Percentiles rank a stretch among this genome's conserved stretches.
Evolutionary conservation across 345 rosid genomes (phyloP).

Genomic region (Sapria himalayana): DNA sequence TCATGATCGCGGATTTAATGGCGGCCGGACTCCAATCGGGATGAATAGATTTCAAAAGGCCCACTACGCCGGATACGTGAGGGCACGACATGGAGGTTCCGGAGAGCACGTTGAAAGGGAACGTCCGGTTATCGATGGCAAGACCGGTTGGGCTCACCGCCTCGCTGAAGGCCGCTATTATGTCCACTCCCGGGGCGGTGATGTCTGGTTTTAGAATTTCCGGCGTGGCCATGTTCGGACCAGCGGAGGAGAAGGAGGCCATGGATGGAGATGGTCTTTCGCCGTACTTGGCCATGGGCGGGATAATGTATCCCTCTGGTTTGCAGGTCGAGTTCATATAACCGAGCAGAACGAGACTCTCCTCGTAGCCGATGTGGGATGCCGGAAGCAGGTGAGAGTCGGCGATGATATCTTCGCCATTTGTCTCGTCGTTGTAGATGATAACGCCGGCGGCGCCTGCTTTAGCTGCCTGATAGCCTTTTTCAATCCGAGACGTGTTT

Average conservation of each 20-base stretch:
- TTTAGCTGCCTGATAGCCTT: slow-evolving; percentile 20
- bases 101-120: slow-evolving; percentile 18
- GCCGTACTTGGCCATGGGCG: slow-evolving; percentile 9
- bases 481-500: slow-evolving; percentile 18
- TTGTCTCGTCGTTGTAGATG: slow-evolving; percentile 30
- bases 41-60: slow-evolving; percentile 50
- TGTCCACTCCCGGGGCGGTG: slow-evolving; percentile 61
- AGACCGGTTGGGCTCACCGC: slow-evolving; percentile 17
- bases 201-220: slow-evolving; percentile 66
- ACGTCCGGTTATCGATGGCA: slow-evolving; percentile 17
- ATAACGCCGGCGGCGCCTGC: slow-evolving; percentile 62
- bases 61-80: slow-evolving; percentile 57
- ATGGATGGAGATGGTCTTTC: slow-evolving; percentile 41
- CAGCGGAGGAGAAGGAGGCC: slow-evolving; percentile 46
- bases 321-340: slow-evolving; percentile 27
- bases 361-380: slow-evolving; percentile 27
- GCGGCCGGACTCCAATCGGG: slow-evolving; percentile 79
- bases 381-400: slow-evolving; percentile 56
- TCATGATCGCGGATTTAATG: slow-evolving; percentile 62
- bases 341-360: slow-evolving; percentile 21
- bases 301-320: slow-evolving; percentile 23
- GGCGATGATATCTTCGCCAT: slow-evolving; percentile 23
- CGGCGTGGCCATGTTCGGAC: slow-evolving; percentile 40
- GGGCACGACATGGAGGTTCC: slow-evolving; percentile 94
- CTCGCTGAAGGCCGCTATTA: slow-evolving; percentile 35